Evolutionary conservation across 176 grass and related monocot genomes (phyloP).

Genomic region (Miscanthus lutarioriparius): DNA sequence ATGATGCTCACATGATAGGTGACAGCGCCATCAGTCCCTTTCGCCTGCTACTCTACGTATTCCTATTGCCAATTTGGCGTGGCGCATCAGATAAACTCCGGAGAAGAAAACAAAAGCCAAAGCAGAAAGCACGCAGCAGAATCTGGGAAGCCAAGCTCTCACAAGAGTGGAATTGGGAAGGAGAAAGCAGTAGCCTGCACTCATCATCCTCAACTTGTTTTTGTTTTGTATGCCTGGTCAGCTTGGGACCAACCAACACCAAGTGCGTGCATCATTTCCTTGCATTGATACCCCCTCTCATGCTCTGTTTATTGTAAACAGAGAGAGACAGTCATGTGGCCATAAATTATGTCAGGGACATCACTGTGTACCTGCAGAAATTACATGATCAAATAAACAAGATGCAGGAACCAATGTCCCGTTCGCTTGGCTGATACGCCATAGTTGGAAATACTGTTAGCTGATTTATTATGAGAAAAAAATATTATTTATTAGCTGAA

Average conservation of each 20-base stretch:
- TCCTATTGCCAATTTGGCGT: slow-evolving; percentile 2
- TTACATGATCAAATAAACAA: not conserved
- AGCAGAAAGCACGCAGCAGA: not conserved
- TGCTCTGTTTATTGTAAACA: not conserved
- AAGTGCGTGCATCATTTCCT: not conserved
- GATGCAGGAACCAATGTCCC: too few species aligned
- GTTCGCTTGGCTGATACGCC: too few species aligned
- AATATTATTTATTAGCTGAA: too few species aligned
- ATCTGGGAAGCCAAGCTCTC: slow-evolving; percentile 20
- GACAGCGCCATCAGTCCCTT: slow-evolving; percentile 4
- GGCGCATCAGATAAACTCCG: not conserved
- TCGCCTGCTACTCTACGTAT: not conserved
- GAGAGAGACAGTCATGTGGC: not conserved
- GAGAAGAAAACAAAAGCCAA: not conserved
- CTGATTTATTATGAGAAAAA: too few species aligned
- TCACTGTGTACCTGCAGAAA: not conserved
- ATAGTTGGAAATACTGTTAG: too few species aligned
- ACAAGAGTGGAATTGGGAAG: not conserved
- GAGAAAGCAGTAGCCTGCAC: not conserved
- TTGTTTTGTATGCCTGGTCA: not conserved
- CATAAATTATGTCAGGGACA: not conserved
- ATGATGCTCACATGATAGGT: slow-evolving; percentile 32
- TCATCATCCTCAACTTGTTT: not conserved
- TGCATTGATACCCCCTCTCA: too few species aligned
- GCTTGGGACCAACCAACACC: not conserved